Evolutionary conservation across 495 filamentous ascomycete species (phyloP).

Genomic region (Neurospora sp.): DNA sequence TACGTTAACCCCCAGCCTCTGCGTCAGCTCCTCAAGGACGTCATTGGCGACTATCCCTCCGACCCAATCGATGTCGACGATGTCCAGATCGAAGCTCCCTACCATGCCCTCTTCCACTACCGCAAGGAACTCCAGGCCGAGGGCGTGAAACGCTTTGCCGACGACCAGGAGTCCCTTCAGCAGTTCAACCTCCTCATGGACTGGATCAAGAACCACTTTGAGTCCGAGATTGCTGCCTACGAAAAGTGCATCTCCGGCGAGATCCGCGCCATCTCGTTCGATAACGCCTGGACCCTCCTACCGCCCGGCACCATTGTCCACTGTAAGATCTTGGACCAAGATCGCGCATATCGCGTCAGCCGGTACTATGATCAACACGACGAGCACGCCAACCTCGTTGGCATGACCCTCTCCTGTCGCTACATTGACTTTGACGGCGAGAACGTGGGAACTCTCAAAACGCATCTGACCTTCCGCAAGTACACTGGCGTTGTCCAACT

Average conservation of each 20-base stretch:
- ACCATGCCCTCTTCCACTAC: slow-evolving; percentile 24
- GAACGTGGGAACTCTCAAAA: slow-evolving; percentile 13
- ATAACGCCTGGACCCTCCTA: slow-evolving; percentile 29
- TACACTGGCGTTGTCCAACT: slow-evolving; percentile 19
- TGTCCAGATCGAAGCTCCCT: slow-evolving; percentile 24
- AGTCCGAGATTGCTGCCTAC: slow-evolving; percentile 22
- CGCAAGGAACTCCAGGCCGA: slow-evolving; percentile 17
- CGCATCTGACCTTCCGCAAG: slow-evolving; percentile 14
- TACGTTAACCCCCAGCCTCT: slow-evolving; percentile 26
- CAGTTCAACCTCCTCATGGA: slow-evolving; percentile 22
- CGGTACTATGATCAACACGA: slow-evolving; percentile 13
- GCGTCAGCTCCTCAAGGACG: slow-evolving; percentile 20
- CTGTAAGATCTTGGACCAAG: slow-evolving; percentile 14
- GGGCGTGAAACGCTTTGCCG: slow-evolving; percentile 19
- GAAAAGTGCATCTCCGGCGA: slow-evolving; percentile 15
- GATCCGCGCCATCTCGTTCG: slow-evolving; percentile 22
- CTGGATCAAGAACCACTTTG: slow-evolving; percentile 28
- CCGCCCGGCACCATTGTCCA: slow-evolving; percentile 17
- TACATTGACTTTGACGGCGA: slow-evolving; percentile 30
- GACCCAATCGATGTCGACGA: slow-evolving; percentile 23
- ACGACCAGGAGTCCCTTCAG: slow-evolving; percentile 17
- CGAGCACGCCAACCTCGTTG: background rate
- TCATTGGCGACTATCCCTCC: slow-evolving; percentile 21
- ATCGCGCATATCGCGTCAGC: slow-evolving; percentile 21
- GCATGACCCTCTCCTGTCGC: background rate